Percentiles rank a stretch among this genome's conserved stretches.
Evolutionary conservation across 768 basidiomycete species (phyloP).

Genomic region (Phylloporus scabripes): DNA sequence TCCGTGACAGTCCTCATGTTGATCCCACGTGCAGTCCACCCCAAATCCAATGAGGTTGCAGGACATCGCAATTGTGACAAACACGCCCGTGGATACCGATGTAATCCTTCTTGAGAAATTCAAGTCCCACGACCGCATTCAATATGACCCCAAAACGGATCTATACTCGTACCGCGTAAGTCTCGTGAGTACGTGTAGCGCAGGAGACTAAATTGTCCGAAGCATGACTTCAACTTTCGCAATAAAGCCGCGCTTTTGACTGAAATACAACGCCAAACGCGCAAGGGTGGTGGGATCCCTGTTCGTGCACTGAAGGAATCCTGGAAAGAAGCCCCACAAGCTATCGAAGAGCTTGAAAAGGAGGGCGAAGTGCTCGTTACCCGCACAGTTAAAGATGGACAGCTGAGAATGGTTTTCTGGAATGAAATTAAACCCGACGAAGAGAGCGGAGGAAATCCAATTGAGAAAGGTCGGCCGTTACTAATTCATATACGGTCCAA

Average conservation of each 20-base stretch:
- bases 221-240: conserved; percentile 85
- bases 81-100: conserved; percentile 73
- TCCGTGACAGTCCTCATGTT: conserved; percentile 7
- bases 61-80: conserved; percentile 78
- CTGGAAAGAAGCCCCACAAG: conserved; percentile 82
- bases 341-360: conserved; percentile 85
- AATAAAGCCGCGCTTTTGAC: conserved; percentile 79
- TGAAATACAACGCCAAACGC: conserved; percentile 81
- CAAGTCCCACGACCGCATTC: conserved; percentile 71
- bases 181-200: conserved; percentile 1
- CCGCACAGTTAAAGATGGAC: conserved; percentile 75
- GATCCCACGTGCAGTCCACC: conserved; percentile 40
- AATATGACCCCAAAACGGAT: conserved; percentile 77
- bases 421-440: conserved; percentile 81
- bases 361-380: conserved; percentile 88
- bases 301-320: conserved; percentile 83
- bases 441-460: conserved; percentile 60
- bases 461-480: conserved; percentile 66
- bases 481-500: neutral
- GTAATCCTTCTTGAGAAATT: conserved; percentile 71
- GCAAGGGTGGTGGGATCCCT: conserved; percentile 79
- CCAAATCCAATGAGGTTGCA: conserved; percentile 81
- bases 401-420: conserved; percentile 83
- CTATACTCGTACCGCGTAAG: conserved; percentile 81
- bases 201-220: conserved; percentile 8